Conservation (phyloP, 2,329 filamentous ascomycete genomes). For the Neonectria sp. region DNA sequence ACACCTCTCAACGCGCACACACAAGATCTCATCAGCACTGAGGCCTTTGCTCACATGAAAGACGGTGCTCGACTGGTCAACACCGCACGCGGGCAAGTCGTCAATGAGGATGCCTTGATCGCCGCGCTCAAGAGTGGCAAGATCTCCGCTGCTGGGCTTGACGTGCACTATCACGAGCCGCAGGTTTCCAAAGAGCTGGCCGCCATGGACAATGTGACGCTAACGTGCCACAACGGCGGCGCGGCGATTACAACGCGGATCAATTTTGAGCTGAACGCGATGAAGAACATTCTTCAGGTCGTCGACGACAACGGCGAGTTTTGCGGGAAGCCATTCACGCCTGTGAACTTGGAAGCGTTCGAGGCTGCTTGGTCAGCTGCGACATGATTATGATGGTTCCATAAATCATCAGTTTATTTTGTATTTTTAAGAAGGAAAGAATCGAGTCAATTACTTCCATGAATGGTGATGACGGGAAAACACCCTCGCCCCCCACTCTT, state of each 20-base stretch:
- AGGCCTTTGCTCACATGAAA: slow-evolving; percentile 58
- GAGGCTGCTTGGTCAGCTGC: slow-evolving; percentile 6
- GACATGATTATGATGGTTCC: background rate
- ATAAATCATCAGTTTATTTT: background rate
- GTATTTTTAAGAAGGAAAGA: background rate
- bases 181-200: slow-evolving; percentile 57
- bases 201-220: slow-evolving; percentile 56
- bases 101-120: slow-evolving; percentile 67
- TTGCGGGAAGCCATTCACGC: slow-evolving; percentile 30
- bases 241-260: slow-evolving; percentile 56
- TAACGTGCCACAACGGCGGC: slow-evolving; percentile 57
- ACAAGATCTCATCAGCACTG: slow-evolving; percentile 31
- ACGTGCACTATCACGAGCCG: slow-evolving; percentile 70
- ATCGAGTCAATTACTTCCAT: background rate
- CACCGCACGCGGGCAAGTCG: slow-evolving; percentile 65
- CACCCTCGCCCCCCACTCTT: background rate
- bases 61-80: slow-evolving; percentile 64
- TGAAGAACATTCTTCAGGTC: slow-evolving; percentile 41
- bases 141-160: slow-evolving; percentile 63
- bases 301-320: slow-evolving; percentile 41
- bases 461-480: background rate
- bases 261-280: slow-evolving; percentile 54
- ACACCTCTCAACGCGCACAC: slow-evolving; percentile 46
- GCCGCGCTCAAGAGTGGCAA: slow-evolving; percentile 62
- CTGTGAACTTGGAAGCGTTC: slow-evolving; percentile 34